Percentiles rank a stretch among this genome's conserved stretches.
Evolutionary conservation across 345 rosid species (phyloP).

Genomic region (Eucalyptus curtisii): DNA sequence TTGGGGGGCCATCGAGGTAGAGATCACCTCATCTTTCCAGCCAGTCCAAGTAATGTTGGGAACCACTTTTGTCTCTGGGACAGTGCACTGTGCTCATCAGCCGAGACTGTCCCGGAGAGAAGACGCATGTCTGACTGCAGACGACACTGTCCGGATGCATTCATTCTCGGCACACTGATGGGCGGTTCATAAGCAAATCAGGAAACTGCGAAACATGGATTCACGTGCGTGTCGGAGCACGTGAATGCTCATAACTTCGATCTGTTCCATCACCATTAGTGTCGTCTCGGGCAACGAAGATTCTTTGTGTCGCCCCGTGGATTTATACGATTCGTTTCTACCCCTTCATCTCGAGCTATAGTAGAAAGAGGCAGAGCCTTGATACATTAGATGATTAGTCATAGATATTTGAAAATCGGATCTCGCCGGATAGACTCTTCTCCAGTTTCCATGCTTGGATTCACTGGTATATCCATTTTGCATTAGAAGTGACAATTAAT

Average conservation of each 20-base stretch:
- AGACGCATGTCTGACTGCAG: not conserved
- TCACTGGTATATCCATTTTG: not conserved
- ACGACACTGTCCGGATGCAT: not conserved
- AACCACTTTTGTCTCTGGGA: too few relatives aligned
- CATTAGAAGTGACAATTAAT: not conserved
- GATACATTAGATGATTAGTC: not conserved
- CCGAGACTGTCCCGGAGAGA: not conserved
- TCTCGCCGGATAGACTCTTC: not conserved
- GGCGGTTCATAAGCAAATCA: not conserved
- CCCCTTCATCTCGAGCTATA: not conserved
- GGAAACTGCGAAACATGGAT: not conserved
- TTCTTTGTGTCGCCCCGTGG: not conserved
- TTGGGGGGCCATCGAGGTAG: not conserved
- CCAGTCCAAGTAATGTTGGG: not conserved
- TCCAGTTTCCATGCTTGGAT: not conserved
- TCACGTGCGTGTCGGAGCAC: not conserved
- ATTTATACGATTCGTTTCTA: not conserved
- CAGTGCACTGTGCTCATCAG: not conserved
- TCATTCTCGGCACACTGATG: not conserved
- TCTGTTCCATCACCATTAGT: conserved; percentile 12
- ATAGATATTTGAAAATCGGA: not conserved
- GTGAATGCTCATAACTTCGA: conserved; percentile 2
- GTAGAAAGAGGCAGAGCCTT: not conserved
- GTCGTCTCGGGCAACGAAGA: not conserved
- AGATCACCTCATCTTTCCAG: not conserved